Evolutionary conservation across 257 asterid genomes (phyloP), one percentile per base, ranked within the genome.

Genomic region (Solanum chiquidenum): DNA sequence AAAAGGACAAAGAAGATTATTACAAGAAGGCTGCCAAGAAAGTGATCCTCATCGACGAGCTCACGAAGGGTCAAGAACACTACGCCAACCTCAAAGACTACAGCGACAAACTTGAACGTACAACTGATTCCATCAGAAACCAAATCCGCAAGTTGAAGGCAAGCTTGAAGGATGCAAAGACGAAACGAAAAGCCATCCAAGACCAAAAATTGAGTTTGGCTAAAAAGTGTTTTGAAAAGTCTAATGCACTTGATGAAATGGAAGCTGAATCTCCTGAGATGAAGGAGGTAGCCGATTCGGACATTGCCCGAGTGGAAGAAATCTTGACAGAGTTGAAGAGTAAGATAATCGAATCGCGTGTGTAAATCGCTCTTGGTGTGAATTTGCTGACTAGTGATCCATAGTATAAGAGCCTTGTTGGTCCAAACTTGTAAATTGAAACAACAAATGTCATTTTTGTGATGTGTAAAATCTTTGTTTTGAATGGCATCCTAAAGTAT

Each of bases 21-120:
- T 52, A 84, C 71, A 84, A 84, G 35, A 84, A 33, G 37, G 87
- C 73, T 35, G 76, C 87, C 35, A 84, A 84, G 87, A 84, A 84
- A 84, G 35, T 84, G 37, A 9, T 84, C 76, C 25, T 84, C 34
- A 12, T 84, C 18, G 87, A 84, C 21, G 87, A 84, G 58, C 87
- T 84, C 76, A 25, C 37, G 0, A 62, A 60, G 66, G 76, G 76
- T 58, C 76, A 64, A 33, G 87, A 84, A 58, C 52, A 0, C 8
- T 84, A 84, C 18, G 11, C 55, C 87, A 62, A 35, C 75, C 87
- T 84, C 37, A 84, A 64, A 64, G 75, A 62, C 23, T 29, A 62
- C 58, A 23, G 42, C 18, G 87, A 84, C 75, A 62, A 84, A 7
- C 87, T 84, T 60, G 76, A 58, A 58, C 1, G 55, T 60, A 84